Evolutionary conservation across 306 rosid genomes (phyloP), one percentile per base, ranked within the genome.

Genomic region (Echinosophora koreensis): DNA sequence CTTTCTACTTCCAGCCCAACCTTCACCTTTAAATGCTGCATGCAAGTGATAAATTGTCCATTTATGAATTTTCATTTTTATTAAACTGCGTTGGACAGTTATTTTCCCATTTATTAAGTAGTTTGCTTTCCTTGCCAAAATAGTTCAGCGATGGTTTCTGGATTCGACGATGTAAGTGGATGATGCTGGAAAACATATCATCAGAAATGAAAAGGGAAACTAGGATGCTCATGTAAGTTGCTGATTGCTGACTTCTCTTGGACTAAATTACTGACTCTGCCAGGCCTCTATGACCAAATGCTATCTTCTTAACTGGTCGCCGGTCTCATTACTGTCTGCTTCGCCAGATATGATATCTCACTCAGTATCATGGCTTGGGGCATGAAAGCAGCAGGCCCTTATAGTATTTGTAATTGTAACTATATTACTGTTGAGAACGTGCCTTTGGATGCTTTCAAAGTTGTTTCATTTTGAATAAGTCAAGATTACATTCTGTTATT

Each of bases 151-250:
- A 55, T 74, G 55, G 28, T 76, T 73, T 66, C 28, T 52, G 54
- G 80, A 58, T 84, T 65, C 42, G 65, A 58, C 0, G n/a, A 37
- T 49, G 56, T 13, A 50, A 74, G 65, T 69, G 78, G 66, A 17
- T 61, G 70, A 16, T 71, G 76, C 11, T 64, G 79, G 66, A 65
- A 69, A 59, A 52, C 71, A 71, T 71, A 14, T 76, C 66, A 28
- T 76, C 12, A 4, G 4, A 76, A 78, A 47, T 69, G 38, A 47
- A 63, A 59, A 56, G 66, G 79, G 67, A 66, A 58, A 59, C 6
- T 41, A 74, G 11, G 17, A 13, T 54, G 51, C 60, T 57, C 60
- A 39, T n/a, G 22, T 38, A 65, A 27, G 72, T 37, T 58, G 76
- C 47, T 5, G 15, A 22, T 22, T 22, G 0, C 22, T n/a, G n/a